Conservation (phyloP, 164 flowering plant genomes). For the Amborella trichopoda region DNA sequence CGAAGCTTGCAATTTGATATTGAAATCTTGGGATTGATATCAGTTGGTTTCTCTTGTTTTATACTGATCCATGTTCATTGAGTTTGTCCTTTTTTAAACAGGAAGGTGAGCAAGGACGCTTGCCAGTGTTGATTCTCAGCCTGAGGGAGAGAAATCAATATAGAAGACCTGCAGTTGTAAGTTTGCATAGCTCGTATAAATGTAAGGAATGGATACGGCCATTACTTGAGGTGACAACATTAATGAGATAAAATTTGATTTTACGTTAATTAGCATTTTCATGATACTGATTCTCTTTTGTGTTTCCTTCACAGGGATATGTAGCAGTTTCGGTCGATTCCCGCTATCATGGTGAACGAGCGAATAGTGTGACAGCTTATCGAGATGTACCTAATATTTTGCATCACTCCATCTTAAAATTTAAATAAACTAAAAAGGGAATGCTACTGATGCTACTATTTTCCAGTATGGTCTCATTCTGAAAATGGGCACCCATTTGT, state of each 20-base stretch:
- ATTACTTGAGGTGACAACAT: constrained; percentile 56
- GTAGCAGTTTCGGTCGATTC: constrained; percentile 87
- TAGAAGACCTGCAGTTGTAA: constrained; percentile 74
- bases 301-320: constrained; percentile 92
- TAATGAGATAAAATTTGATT: neutral
- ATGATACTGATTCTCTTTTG: constrained; percentile 8
- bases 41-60: too few species aligned
- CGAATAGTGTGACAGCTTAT: constrained; percentile 50
- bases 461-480: too few species aligned
- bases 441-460: too few species aligned
- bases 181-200: constrained; percentile 81
- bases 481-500: too few species aligned
- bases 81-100: constrained; percentile 11
- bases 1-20: neutral
- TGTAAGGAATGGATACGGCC: constrained; percentile 95
- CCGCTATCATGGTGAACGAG: constrained; percentile 98
- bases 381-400: constrained; percentile 36
- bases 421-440: too few species aligned
- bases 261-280: neutral
- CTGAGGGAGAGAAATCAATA: constrained; percentile 31
- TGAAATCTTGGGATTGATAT: too few species aligned
- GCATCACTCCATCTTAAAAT: too few species aligned
- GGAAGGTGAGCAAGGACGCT: constrained; percentile 82
- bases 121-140: constrained; percentile 76
- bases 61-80: neutral